Evolutionary conservation across 148 eudicot genomes (phyloP).

Genomic region (Chenopodium formosanum): DNA sequence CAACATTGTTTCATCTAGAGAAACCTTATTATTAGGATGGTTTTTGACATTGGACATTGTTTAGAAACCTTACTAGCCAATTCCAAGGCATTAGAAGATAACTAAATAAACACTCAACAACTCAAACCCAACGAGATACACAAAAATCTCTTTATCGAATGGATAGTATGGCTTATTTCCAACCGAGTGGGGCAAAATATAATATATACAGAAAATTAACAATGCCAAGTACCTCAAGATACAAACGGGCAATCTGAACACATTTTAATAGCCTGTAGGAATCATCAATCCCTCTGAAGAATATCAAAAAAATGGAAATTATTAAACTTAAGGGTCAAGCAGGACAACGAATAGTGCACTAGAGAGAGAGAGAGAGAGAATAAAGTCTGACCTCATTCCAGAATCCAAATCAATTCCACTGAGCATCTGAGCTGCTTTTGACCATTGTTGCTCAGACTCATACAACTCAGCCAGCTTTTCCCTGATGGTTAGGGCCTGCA

Average conservation of each 20-base stretch:
- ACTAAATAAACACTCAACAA: background rate
- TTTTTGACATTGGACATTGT: background rate
- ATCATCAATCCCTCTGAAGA: constrained; percentile 85
- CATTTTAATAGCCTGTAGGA: constrained; percentile 85
- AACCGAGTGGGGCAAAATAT: background rate
- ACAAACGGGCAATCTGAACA: constrained; percentile 93
- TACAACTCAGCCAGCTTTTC: constrained; percentile 91
- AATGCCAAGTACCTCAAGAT: constrained; percentile 72
- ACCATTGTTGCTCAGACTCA: constrained; percentile 95
- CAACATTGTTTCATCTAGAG: background rate
- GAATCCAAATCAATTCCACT: constrained; percentile 98
- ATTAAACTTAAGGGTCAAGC: background rate
- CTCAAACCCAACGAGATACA: background rate
- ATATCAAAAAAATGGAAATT: constrained; percentile 5
- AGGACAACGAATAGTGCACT: background rate
- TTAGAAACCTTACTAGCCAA: background rate
- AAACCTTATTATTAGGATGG: background rate
- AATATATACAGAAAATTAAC: background rate
- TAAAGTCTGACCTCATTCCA: constrained; percentile 68
- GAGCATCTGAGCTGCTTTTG: constrained; percentile 98
- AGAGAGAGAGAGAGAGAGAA: background rate
- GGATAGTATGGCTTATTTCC: background rate
- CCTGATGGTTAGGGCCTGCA: constrained; percentile 81
- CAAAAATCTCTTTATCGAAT: background rate
- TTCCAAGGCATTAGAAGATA: background rate